Evolutionary conservation across 164 flowering plant genomes (phyloP).

Genomic region (Nelumbo lutea): DNA sequence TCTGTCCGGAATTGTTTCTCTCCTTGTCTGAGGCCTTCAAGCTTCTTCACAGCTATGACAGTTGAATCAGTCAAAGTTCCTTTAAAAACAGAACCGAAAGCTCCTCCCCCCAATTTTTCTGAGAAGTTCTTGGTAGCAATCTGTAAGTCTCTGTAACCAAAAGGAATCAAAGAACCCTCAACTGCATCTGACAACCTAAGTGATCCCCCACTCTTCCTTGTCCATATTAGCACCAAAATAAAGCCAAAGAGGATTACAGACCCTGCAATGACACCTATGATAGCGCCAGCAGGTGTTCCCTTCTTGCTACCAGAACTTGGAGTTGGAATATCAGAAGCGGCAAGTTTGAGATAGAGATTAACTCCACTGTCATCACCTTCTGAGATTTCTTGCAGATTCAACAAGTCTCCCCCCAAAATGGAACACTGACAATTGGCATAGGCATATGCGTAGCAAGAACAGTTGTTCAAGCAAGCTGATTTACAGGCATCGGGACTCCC

Average conservation of each 20-base stretch:
- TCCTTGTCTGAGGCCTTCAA: constrained; percentile 44
- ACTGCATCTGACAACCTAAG: background rate
- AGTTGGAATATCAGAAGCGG: constrained; percentile 9
- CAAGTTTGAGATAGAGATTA: constrained; percentile 13
- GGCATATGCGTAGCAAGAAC: constrained; percentile 28
- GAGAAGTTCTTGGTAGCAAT: constrained; percentile 48
- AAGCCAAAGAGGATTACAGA: background rate
- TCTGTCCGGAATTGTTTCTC: constrained; percentile 58
- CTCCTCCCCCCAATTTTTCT: constrained; percentile 50
- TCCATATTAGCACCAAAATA: background rate
- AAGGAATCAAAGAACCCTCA: constrained; percentile 40
- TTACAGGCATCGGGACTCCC: constrained; percentile 12
- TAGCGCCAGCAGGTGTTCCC: background rate
- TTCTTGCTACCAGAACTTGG: background rate
- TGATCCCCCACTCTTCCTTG: background rate
- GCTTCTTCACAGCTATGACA: constrained; percentile 52
- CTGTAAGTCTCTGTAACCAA: constrained; percentile 37
- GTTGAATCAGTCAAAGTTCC: constrained; percentile 41
- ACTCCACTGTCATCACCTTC: constrained; percentile 12
- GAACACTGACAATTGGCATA: constrained; percentile 16
- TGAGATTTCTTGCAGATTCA: constrained; percentile 16
- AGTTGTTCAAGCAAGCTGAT: constrained; percentile 20
- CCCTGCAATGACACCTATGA: background rate
- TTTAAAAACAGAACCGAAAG: constrained; percentile 62
- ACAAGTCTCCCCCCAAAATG: constrained; percentile 18